These are phyloP conservation scores for Lojkania enalia DNA, from an alignment of 2,329 filamentous ascomycete species.

Conservation along the genomic window DNA sequence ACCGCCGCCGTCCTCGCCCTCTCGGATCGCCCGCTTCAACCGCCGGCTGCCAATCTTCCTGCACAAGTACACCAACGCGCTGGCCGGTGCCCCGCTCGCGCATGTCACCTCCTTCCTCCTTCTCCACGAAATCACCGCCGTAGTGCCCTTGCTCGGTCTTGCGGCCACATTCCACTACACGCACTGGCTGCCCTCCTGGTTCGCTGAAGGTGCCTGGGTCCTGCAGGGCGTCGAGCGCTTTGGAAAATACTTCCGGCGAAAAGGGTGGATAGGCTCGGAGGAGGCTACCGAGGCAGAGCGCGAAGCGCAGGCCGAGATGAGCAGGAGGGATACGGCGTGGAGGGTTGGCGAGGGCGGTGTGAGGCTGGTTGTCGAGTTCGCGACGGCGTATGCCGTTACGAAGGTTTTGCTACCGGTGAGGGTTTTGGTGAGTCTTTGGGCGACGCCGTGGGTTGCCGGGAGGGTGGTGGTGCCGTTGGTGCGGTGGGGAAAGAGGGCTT, in stretches of 20 bases:
- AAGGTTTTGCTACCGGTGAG: conserved; percentile 81
- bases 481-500: conserved; percentile 42
- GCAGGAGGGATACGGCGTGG: conserved; percentile 43
- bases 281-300: conserved; percentile 51
- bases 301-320: conserved; percentile 34
- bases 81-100: conserved; percentile 76
- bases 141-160: conserved; percentile 76
- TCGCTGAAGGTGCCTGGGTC: conserved; percentile 57
- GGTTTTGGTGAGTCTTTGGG: conserved; percentile 79
- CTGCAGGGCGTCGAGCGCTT: conserved; percentile 71
- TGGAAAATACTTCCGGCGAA: conserved; percentile 74
- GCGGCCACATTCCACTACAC: conserved; percentile 80
- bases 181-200: conserved; percentile 67
- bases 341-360: conserved; percentile 51
- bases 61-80: conserved; percentile 67
- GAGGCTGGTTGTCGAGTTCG: conserved; percentile 67
- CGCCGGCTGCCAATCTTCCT: conserved; percentile 63
- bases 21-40: conserved; percentile 42
- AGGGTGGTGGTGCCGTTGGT: conserved; percentile 33
- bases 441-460: conserved; percentile 85
- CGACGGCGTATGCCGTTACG: conserved; percentile 86
- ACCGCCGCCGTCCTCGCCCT: conserved; percentile 26
- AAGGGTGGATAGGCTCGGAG: conserved; percentile 73
- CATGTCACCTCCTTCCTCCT: conserved; percentile 86
- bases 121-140: conserved; percentile 87